Percentiles rank a stretch among this genome's conserved stretches.
phyloP scores from a whole-genome alignment of 1,284 basidiomycete species.

The Meira miltonrushii region DNA sequence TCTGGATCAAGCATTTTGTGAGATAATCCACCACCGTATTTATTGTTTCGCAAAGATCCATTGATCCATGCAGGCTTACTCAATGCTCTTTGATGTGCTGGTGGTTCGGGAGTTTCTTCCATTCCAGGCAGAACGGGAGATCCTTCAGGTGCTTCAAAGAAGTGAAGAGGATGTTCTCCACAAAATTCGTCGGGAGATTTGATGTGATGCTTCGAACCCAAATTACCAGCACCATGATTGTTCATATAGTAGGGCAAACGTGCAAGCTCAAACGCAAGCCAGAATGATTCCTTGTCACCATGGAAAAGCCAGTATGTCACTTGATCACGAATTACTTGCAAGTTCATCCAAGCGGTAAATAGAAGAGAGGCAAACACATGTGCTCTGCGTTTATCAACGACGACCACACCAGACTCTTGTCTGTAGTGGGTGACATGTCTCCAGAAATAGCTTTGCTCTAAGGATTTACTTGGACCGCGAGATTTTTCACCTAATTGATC shows the following conservation, averaged over 20 bases:
- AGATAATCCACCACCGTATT: background rate
- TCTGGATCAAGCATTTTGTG: too few relatives aligned
- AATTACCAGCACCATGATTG: constrained; percentile 24
- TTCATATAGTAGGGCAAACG: constrained; percentile 32
- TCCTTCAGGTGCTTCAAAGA: background rate
- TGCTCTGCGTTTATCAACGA: constrained; percentile 27
- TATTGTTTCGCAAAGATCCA: background rate
- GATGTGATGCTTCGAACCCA: constrained; percentile 10
- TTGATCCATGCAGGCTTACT: background rate
- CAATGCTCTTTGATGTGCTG: too few relatives aligned
- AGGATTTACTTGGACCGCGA: constrained; percentile 21
- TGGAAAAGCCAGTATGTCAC: constrained; percentile 29
- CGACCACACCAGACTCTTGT: constrained; percentile 31
- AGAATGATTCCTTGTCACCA: constrained; percentile 24
- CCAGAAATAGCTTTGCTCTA: constrained; percentile 27
- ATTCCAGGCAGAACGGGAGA: too few relatives aligned
- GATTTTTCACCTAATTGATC: constrained; percentile 18
- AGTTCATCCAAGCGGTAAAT: constrained; percentile 33
- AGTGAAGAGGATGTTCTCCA: background rate
- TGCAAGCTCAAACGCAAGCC: constrained; percentile 29
- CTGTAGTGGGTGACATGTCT: constrained; percentile 30
- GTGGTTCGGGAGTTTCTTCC: too few relatives aligned
- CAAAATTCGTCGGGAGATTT: background rate
- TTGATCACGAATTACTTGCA: constrained; percentile 29
- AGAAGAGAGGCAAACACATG: constrained; percentile 28